Base-by-base conservation (phyloP, 2,329 filamentous ascomycete species). In the Periglandula ipomoeae region DNA sequence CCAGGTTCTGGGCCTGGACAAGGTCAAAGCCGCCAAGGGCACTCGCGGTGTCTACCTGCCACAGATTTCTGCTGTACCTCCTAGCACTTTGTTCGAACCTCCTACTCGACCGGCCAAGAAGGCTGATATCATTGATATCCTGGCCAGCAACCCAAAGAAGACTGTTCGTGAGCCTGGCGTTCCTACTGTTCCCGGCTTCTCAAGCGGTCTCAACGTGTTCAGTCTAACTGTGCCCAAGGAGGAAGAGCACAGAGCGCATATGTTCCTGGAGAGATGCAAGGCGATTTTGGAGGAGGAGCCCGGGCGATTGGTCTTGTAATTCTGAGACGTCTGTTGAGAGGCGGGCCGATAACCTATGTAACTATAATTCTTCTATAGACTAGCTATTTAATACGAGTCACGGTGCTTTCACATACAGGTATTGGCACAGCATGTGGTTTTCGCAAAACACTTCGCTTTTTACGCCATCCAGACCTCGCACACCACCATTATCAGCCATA, bases 181-280 rank as follows among this genome's bases (percentile, higher is more conserved):
- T 56, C 45, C 62, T 57, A 37, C 72, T 20, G 61, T 69, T 22
- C 70, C 74, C 3, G 72, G 74, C 5, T 59, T 78, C 11, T 74
- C 74, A 6, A 70, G 71, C 3, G 78, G 82, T 13, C 70, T 79
- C 48, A 94, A 95, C 63, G 71, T 90, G 0, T 95, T 97, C 64
- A 91, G 82, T 59, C 71, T 98, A 46, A 83, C 75, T 24, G 90
- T 95, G 19, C 82, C 85, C 35, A 81, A 79, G 68, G 80, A 79
- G 8, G 93, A 98, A 65, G 86, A 90, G 76, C 80, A 83, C 71
- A 77, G 89, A 59, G 93, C 88, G 13, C 76, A 79, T 60, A 75
- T 84, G 10, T 98, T 96, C 70, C 68, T 98, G 55, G 85, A 91
- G 69, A 81, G 88, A 58, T 79, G 96, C 61, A 96, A 95, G 80